These are phyloP conservation scores for Pulveroboletus sp. DNA, from an alignment of 768 basidiomycete genomes.

Conservation along the genomic window DNA sequence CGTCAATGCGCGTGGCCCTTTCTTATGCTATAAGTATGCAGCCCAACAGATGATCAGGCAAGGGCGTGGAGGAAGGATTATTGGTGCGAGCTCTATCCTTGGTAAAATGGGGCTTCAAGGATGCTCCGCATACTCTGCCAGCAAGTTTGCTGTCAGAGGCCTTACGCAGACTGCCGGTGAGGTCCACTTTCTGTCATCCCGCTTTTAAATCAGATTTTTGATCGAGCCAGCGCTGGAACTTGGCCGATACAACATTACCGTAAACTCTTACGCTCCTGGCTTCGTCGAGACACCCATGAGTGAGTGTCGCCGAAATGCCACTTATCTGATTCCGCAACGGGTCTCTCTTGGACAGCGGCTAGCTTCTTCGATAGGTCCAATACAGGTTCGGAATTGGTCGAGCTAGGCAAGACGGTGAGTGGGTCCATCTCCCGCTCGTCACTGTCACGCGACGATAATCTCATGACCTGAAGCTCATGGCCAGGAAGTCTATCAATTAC, in stretches of 20 bases:
- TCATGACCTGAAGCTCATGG: background rate
- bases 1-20: constrained; percentile 51
- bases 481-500: constrained; percentile 5
- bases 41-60: constrained; percentile 54
- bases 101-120: background rate
- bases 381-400: background rate
- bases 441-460: too few species aligned
- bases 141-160: constrained; percentile 38
- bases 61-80: constrained; percentile 48
- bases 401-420: background rate
- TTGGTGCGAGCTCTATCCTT: constrained; percentile 33
- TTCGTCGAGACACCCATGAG: constrained; percentile 25
- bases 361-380: background rate
- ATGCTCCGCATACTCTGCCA: constrained; percentile 24
- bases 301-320: too few species aligned
- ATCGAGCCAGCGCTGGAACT: constrained; percentile 23
- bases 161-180: constrained; percentile 37
- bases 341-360: background rate
- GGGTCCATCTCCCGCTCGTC: background rate
- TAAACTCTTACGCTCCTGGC: constrained; percentile 38
- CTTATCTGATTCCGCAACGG: too few species aligned
- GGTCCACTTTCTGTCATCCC: background rate
- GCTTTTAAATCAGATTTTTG: background rate
- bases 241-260: constrained; percentile 31
- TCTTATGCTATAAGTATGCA: constrained; percentile 59